Percentiles rank a stretch among this genome's conserved stretches.
Evolutionary conservation across 192 early-diverging fungal species (phyloP).

Genomic region (Phlyctochytrium bullatum): DNA sequence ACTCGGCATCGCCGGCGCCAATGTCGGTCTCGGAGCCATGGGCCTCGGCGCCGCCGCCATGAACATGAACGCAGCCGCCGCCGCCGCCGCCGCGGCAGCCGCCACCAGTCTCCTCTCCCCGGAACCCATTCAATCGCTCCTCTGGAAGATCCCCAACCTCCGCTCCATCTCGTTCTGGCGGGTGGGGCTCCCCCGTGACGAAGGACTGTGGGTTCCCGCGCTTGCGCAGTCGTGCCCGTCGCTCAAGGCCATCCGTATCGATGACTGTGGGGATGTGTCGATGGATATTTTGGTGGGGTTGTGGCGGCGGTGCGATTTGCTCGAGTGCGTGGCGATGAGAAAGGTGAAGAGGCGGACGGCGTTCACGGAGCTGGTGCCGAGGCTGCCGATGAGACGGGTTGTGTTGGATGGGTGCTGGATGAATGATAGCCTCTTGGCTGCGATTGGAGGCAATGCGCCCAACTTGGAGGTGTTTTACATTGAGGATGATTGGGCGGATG

Average conservation of each 20-base stretch:
- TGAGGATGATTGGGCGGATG: slow-evolving; percentile 11
- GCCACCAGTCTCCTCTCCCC: no score
- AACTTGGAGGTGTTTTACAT: slow-evolving; percentile 6
- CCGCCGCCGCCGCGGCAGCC: no score
- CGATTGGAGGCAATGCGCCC: background rate
- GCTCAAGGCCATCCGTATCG: background rate
- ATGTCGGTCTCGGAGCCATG: no score
- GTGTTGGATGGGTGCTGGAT: slow-evolving; percentile 8
- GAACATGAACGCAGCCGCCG: no score
- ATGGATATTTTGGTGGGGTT: slow-evolving; percentile 5
- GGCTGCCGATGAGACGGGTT: background rate
- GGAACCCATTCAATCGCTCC: background rate
- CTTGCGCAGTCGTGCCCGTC: background rate
- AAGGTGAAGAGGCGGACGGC: slow-evolving; percentile 9
- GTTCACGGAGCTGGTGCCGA: slow-evolving; percentile 1
- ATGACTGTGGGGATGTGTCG: slow-evolving; percentile 3
- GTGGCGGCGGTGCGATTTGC: background rate
- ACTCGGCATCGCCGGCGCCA: no score
- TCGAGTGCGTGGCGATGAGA: slow-evolving; percentile 1
- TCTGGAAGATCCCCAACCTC: slow-evolving; percentile 1
- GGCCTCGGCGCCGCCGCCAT: no score
- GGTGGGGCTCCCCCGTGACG: background rate
- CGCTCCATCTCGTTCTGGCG: slow-evolving; percentile 3
- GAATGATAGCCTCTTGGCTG: background rate
- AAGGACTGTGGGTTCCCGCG: slow-evolving; percentile 2